Conservation (phyloP, 352 stramenopile species). For the Globisporangium cystogenes region DNA sequence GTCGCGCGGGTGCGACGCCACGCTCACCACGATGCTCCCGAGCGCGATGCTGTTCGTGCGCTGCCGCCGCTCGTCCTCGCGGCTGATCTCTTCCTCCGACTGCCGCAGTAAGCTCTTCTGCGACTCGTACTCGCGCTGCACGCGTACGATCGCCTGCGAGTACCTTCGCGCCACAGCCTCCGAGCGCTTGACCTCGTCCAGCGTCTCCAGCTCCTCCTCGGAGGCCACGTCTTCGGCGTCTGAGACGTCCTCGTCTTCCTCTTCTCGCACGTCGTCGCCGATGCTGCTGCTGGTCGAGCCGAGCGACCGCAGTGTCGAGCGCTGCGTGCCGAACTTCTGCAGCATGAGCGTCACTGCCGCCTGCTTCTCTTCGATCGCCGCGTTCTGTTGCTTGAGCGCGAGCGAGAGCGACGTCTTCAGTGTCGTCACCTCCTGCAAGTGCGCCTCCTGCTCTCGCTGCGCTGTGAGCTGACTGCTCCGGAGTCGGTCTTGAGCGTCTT, state of each 20-base stretch:
- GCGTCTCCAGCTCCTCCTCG: constrained; percentile 11
- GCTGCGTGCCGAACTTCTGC: constrained; percentile 22
- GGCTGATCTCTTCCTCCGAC: constrained; percentile 27
- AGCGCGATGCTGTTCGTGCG: constrained; percentile 56
- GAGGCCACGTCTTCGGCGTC: background rate
- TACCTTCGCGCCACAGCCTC: constrained; percentile 45
- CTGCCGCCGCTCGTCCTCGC: constrained; percentile 37
- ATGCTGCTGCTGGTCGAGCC: background rate
- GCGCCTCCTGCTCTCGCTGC: constrained; percentile 35
- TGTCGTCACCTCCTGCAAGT: constrained; percentile 31
- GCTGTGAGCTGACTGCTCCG: constrained; percentile 37
- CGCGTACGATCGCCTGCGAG: constrained; percentile 41
- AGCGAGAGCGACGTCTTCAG: constrained; percentile 40
- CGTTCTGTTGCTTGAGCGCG: constrained; percentile 36
- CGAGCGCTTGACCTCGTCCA: constrained; percentile 37
- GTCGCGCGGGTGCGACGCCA: constrained; percentile 52
- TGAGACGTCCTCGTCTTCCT: background rate
- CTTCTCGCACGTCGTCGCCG: constrained; percentile 2
- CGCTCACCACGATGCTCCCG: constrained; percentile 40
- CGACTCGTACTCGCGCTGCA: constrained; percentile 44
- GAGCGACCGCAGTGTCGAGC: background rate
- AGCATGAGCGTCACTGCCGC: constrained; percentile 37
- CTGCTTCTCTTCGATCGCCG: constrained; percentile 56
- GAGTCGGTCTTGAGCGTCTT: constrained; percentile 25
- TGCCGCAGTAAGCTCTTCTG: constrained; percentile 39